These are phyloP conservation scores for Fusarium setosum DNA, from an alignment of 2,329 filamentous ascomycete species.

Conservation along the genomic window DNA sequence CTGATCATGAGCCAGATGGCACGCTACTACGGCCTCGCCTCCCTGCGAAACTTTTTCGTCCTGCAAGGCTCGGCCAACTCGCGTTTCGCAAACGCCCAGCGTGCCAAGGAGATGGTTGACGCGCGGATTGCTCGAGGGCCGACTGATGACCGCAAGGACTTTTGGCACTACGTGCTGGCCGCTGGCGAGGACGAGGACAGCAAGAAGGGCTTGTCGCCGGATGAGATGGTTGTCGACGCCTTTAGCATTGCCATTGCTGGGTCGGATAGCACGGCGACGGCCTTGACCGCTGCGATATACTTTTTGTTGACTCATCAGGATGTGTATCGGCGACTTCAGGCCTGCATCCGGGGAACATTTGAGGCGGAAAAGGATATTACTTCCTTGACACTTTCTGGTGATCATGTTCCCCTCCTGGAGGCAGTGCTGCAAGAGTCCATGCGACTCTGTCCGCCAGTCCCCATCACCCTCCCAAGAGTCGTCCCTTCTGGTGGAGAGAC, in stretches of 20 bases:
- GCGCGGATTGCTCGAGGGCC: constrained; percentile 23
- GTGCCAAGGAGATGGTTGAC: constrained; percentile 32
- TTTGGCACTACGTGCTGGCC: constrained; percentile 35
- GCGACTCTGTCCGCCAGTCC: constrained; percentile 32
- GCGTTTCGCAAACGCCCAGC: constrained; percentile 21
- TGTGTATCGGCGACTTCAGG: constrained; percentile 7
- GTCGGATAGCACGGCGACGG: constrained; percentile 32
- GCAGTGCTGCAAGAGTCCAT: constrained; percentile 31
- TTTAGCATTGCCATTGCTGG: constrained; percentile 38
- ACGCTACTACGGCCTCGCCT: constrained; percentile 6
- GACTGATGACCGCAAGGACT: constrained; percentile 33
- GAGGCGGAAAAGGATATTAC: constrained; percentile 8
- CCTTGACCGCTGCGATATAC: constrained; percentile 18
- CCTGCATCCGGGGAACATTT: constrained; percentile 9
- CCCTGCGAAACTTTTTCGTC: constrained; percentile 3
- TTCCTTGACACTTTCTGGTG: not conserved
- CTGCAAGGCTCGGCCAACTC: not conserved
- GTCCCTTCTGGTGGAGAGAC: constrained; percentile 13
- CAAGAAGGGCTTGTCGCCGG: constrained; percentile 16
- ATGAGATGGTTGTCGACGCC: constrained; percentile 35
- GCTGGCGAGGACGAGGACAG: constrained; percentile 9
- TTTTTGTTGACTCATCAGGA: constrained; percentile 13
- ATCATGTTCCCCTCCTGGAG: constrained; percentile 20
- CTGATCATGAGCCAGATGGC: constrained; percentile 36
- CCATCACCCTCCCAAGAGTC: constrained; percentile 28